Conservation (phyloP, 257 asterid species). For the Forsythia viridissima region DNA sequence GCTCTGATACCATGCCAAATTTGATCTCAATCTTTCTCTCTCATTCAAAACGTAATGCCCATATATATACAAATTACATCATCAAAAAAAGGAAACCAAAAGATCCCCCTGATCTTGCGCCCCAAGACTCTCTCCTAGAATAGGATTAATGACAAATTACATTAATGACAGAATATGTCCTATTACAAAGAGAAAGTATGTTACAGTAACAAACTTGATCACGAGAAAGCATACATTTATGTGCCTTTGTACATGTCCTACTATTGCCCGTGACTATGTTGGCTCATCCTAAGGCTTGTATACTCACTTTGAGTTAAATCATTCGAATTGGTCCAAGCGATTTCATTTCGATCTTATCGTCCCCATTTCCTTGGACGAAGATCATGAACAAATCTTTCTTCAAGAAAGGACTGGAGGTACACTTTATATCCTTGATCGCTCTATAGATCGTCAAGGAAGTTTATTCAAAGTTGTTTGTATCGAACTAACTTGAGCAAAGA, state of each 20-base stretch:
- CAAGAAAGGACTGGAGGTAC: constrained; percentile 28
- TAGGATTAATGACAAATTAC: no score
- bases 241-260: constrained; percentile 64
- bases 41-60: no score
- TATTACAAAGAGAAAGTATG: constrained; percentile 31
- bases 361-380: constrained; percentile 7
- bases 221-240: constrained; percentile 48
- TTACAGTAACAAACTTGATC: constrained; percentile 45
- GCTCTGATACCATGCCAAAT: no score
- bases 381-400: constrained; percentile 28
- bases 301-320: constrained; percentile 40
- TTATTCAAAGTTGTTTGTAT: constrained; percentile 42
- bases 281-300: constrained; percentile 33
- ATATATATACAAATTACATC: no score
- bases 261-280: constrained; percentile 30
- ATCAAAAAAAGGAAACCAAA: no score
- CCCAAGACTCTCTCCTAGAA: no score
- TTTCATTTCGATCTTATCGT: constrained; percentile 29
- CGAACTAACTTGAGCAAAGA: constrained; percentile 25
- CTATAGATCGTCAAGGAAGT: constrained; percentile 37
- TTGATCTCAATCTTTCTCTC: no score
- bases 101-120: no score
- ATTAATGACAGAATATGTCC: no score
- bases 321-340: constrained; percentile 17
- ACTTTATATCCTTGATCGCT: constrained; percentile 48